Percentiles rank a stretch among this genome's conserved stretches.
These are phyloP conservation scores for Papiliotrema fonsecae DNA, from an alignment of 1,284 basidiomycete genomes.

Conservation along the genomic window DNA sequence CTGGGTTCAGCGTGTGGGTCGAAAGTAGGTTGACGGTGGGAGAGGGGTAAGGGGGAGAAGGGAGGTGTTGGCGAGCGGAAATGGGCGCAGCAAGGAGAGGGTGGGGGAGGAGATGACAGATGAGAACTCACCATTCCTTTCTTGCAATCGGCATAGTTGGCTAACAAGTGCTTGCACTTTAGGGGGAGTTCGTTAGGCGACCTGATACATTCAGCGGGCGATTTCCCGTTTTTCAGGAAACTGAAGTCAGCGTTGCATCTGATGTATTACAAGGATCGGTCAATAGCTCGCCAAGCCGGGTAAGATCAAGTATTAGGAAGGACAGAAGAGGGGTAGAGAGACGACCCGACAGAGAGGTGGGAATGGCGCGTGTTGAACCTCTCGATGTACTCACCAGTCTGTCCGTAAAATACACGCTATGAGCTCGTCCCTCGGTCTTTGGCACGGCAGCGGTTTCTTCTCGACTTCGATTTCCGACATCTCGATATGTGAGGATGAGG, in stretches of 20 bases:
- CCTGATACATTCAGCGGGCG: conserved; percentile 39
- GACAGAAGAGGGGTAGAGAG: neutral
- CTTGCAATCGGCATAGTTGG: conserved; percentile 45
- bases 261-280: neutral
- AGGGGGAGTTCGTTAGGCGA: conserved; percentile 35
- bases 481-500: too few relatives aligned
- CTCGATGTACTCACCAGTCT: conserved; percentile 42
- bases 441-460: conserved; percentile 20
- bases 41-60: neutral
- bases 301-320: neutral
- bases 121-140: conserved; percentile 42
- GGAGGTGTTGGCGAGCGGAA: neutral
- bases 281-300: neutral
- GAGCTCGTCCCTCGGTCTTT: conserved; percentile 39
- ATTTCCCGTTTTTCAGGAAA: conserved; percentile 40
- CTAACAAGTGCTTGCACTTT: conserved; percentile 44
- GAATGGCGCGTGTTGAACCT: too few relatives aligned
- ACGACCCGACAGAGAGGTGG: neutral
- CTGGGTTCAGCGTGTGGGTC: conserved; percentile 15
- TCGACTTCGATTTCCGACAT: too few relatives aligned
- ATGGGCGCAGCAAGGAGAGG: neutral
- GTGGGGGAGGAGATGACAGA: neutral
- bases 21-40: neutral
- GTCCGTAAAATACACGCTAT: conserved; percentile 41
- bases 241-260: conserved; percentile 10